Conservation (phyloP, 352 stramenopile genomes). For the Pythium chondricola region DNA sequence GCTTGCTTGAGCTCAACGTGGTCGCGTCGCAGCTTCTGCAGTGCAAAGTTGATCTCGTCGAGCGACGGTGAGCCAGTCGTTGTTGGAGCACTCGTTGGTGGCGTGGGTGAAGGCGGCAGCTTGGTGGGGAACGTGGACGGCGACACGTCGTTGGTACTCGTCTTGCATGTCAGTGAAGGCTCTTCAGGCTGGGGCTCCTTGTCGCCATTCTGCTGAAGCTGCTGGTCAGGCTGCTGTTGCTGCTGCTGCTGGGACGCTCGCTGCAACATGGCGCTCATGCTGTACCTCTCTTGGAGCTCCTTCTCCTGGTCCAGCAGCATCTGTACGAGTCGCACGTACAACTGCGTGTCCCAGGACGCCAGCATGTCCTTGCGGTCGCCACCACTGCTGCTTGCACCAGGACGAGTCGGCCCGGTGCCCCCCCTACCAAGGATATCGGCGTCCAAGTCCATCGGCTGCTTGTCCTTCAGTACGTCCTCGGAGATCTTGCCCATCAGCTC, state of each 20-base stretch:
- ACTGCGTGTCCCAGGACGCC: conserved; percentile 59
- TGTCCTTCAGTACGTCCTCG: conserved; percentile 62
- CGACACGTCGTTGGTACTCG: neutral
- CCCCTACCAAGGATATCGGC: neutral
- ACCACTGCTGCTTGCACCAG: neutral
- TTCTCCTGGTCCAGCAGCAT: conserved; percentile 41
- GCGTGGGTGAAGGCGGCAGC: too few species aligned
- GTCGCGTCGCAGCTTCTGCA: conserved; percentile 75
- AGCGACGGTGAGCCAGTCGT: conserved; percentile 5
- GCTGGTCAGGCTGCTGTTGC: neutral
- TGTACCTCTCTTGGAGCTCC: conserved; percentile 31
- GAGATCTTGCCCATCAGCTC: conserved; percentile 67
- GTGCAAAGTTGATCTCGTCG: conserved; percentile 57
- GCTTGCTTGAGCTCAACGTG: conserved; percentile 46
- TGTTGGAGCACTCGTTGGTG: too few species aligned
- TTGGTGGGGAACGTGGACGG: neutral
- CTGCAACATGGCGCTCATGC: neutral
- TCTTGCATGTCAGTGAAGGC: neutral
- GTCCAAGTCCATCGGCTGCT: conserved; percentile 56
- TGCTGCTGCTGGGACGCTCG: neutral
- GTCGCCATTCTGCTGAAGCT: too few species aligned
- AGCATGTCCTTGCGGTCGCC: conserved; percentile 45
- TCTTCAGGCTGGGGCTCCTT: too few species aligned
- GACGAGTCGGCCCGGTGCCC: neutral
- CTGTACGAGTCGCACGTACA: conserved; percentile 62